phyloP scores from a whole-genome alignment of 352 stramenopile genomes.

The Pythium volutum region DNA sequence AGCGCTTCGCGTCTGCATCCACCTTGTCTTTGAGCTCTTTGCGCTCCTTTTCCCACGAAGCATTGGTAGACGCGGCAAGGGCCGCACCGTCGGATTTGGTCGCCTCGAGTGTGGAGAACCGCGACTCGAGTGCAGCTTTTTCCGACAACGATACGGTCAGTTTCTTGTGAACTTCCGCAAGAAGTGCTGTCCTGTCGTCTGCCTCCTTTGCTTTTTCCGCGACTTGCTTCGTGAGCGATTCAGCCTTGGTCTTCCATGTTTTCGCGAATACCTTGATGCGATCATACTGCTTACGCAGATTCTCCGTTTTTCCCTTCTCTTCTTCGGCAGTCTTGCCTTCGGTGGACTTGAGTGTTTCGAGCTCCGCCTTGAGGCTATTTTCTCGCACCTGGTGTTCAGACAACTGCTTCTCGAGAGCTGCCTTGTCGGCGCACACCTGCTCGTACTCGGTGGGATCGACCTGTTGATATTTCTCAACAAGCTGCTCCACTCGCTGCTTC shows the following conservation, averaged over 20 bases:
- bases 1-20: constrained; percentile 67
- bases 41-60: constrained; percentile 48
- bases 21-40: constrained; percentile 52
- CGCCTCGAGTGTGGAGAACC: constrained; percentile 36
- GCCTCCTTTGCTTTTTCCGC: constrained; percentile 65
- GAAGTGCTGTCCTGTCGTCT: constrained; percentile 39
- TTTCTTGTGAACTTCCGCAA: constrained; percentile 43
- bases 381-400: constrained; percentile 41
- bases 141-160: constrained; percentile 35
- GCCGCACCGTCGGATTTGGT: constrained; percentile 20
- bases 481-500: constrained; percentile 77
- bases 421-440: constrained; percentile 60
- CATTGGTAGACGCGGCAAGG: constrained; percentile 25
- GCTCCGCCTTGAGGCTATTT: constrained; percentile 35
- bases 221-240: constrained; percentile 58
- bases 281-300: constrained; percentile 74
- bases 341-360: constrained; percentile 31
- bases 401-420: constrained; percentile 46
- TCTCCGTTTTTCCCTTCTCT: constrained; percentile 65
- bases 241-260: constrained; percentile 78
- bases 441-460: constrained; percentile 71
- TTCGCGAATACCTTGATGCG: constrained; percentile 81
- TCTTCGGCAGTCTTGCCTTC: constrained; percentile 35
- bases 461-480: constrained; percentile 84
- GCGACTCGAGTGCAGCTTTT: constrained; percentile 43